phyloP scores from a whole-genome alignment of 2,329 filamentous ascomycete genomes.

The Colletotrichum horii region DNA sequence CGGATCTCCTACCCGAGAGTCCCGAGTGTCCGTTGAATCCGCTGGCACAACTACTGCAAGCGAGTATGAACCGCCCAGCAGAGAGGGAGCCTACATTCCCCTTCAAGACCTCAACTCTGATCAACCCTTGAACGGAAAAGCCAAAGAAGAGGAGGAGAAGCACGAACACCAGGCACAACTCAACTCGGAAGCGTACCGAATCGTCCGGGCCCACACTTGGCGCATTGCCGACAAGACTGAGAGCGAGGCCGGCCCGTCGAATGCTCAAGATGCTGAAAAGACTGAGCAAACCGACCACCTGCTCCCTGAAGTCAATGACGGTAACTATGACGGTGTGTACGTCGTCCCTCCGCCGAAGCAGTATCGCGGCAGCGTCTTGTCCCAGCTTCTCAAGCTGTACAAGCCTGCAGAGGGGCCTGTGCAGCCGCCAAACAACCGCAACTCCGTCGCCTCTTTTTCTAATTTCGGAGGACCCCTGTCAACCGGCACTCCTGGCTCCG shows the following conservation, averaged over 20 bases:
- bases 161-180: conserved; percentile 29
- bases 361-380: conserved; percentile 50
- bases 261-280: neutral
- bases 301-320: conserved; percentile 40
- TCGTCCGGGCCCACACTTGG: conserved; percentile 48
- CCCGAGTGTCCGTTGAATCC: conserved; percentile 43
- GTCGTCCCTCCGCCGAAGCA: conserved; percentile 44
- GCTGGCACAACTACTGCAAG: conserved; percentile 32
- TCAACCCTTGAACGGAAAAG: neutral
- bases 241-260: conserved; percentile 8
- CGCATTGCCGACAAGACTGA: conserved; percentile 18
- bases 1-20: conserved; percentile 39
- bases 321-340: conserved; percentile 45
- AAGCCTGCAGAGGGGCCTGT: conserved; percentile 37
- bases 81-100: conserved; percentile 30
- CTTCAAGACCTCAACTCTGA: conserved; percentile 33
- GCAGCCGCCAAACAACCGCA: conserved; percentile 14
- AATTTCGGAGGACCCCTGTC: conserved; percentile 40
- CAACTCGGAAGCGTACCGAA: conserved; percentile 44
- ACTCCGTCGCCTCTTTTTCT: conserved; percentile 30
- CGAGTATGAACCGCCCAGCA: conserved; percentile 27
- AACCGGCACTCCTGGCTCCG: conserved; percentile 35
- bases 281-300: neutral
- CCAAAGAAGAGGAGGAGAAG: conserved; percentile 1
- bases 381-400: conserved; percentile 52